Percentiles rank a stretch among this genome's conserved stretches.
These are phyloP conservation scores for Pseudocercospora fijiensis DNA, from an alignment of 2,329 filamentous ascomycete species.

Conservation along the genomic window DNA sequence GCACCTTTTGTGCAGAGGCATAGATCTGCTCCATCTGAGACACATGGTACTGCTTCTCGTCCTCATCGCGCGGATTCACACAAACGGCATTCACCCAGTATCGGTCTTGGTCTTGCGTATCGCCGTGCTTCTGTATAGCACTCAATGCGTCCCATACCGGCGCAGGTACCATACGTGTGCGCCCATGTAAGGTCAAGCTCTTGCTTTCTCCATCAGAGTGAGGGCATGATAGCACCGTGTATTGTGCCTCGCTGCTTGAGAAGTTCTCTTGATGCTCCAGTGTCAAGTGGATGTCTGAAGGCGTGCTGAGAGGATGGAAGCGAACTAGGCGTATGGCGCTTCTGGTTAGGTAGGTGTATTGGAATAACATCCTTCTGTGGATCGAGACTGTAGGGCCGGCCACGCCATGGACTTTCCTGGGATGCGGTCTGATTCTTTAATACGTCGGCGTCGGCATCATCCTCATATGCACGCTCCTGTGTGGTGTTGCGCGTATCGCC, in stretches of 20 bases:
- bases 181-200: constrained; percentile 18
- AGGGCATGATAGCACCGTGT: constrained; percentile 12
- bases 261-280: constrained; percentile 19
- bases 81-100: constrained; percentile 14
- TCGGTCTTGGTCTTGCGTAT: background rate
- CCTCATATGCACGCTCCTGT: background rate
- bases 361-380: constrained; percentile 17
- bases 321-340: constrained; percentile 18
- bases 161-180: constrained; percentile 14
- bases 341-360: constrained; percentile 18
- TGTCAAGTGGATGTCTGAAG: constrained; percentile 11
- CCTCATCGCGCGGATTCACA: constrained; percentile 11
- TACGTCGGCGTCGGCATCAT: no score
- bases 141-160: constrained; percentile 14
- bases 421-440: no score
- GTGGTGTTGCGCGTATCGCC: no score
- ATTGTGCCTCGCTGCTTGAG: constrained; percentile 4
- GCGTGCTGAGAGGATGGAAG: constrained; percentile 13
- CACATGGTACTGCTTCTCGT: constrained; percentile 5
- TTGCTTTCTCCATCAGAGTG: constrained; percentile 5
- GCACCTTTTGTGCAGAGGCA: constrained; percentile 2
- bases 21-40: constrained; percentile 4
- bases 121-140: background rate
- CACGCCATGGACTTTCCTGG: no score
- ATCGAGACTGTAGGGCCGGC: background rate